Evolutionary conservation across 108 stramenopile genomes (phyloP), one percentile per base, ranked within the genome.

Genomic region (Pseudonitzschia multiseries): DNA sequence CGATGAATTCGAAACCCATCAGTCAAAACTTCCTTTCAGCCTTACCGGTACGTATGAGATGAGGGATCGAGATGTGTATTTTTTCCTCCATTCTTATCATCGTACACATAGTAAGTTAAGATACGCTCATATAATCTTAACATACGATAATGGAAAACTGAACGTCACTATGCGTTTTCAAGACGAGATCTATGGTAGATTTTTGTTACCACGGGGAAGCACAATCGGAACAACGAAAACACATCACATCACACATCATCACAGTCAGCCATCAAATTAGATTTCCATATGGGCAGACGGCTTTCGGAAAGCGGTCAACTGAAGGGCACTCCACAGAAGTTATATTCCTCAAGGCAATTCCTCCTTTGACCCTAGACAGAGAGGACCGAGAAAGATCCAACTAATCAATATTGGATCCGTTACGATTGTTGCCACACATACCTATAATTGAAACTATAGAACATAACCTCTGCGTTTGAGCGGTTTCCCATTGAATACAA

Each of bases 241-340:
- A 31, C 57, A 59, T 59, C 57, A 59, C 57, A 59, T 59, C 57
- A 59, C 57, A 59, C 57, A 59, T 59, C 57, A 59, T 59, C 57
- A 59, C 57, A 59, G 57, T 31, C 57, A 59, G 57, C 57, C 57
- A 59, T 59, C 57, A 59, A 31, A 59, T 54, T 54, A 28, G n/a
- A 59, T 26, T n/a, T 59, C 26, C 27, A 27, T 59, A 10, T 27
- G 24, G 29, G n/a, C 6, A 31, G 13, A 4, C 24, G 6, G 0
- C 24, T 53, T 0, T 53, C 53, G n/a, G 24, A 54, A 54, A 8
- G 6, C 22, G n/a, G n/a, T n/a, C 14, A 54, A 24, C 53, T 54
- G 8, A n/a, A 9, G n/a, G n/a, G n/a, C n/a, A n/a, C n/a, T n/a
- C n/a, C n/a, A n/a, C n/a, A n/a, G n/a, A n/a, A n/a, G n/a, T n/a